Percentiles rank a stretch among this genome's conserved stretches.
Evolutionary conservation across 768 basidiomycete species (phyloP).

Genomic region (Termitomyces sp.): DNA sequence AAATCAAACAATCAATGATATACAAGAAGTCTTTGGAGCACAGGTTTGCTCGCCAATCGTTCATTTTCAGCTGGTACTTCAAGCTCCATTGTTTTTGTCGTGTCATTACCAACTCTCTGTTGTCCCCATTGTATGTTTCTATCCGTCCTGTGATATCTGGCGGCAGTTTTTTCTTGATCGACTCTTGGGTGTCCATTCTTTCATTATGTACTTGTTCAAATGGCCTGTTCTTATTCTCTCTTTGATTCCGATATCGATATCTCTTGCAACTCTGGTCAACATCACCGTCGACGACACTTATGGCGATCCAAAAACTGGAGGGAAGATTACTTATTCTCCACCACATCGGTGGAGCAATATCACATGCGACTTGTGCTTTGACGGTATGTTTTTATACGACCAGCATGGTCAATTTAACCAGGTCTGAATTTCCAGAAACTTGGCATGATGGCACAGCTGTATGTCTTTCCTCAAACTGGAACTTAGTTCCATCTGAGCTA

Average conservation of each 20-base stretch:
- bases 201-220: slow-evolving; percentile 8
- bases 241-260: slow-evolving; percentile 5
- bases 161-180: neutral
- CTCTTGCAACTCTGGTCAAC: slow-evolving; percentile 20
- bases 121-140: neutral
- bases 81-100: neutral
- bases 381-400: slow-evolving; percentile 10
- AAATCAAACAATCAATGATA: neutral
- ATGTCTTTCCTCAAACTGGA: neutral
- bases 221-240: slow-evolving; percentile 7
- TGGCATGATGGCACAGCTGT: slow-evolving; percentile 29
- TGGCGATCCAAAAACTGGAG: slow-evolving; percentile 24
- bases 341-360: slow-evolving; percentile 24
- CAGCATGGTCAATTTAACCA: neutral
- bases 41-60: neutral
- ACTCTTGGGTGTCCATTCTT: slow-evolving; percentile 9
- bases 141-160: neutral
- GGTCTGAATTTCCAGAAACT: slow-evolving; percentile 15
- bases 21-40: neutral
- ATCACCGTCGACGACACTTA: slow-evolving; percentile 36
- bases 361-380: slow-evolving; percentile 20
- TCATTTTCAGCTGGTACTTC: neutral
- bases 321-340: slow-evolving; percentile 26
- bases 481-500: slow-evolving; percentile 9
- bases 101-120: neutral